phyloP scores from a whole-genome alignment of 2,329 filamentous ascomycete species.

The Cercospora sp. region DNA sequence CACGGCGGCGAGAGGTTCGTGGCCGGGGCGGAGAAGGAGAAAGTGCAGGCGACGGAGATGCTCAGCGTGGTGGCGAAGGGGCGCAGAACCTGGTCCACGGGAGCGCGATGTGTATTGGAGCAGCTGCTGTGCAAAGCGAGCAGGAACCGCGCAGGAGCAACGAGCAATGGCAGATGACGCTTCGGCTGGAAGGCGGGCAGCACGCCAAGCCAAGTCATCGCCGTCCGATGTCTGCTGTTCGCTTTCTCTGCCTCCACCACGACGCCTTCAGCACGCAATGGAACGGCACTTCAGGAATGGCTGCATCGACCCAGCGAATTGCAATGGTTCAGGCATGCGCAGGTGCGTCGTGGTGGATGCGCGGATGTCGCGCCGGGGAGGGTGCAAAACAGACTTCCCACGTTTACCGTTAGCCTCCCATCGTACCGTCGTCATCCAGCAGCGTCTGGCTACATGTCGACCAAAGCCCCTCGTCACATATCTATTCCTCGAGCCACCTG shows the following conservation, averaged over 20 bases:
- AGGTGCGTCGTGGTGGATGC: background rate
- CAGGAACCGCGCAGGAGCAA: background rate
- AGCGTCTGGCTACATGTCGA: background rate
- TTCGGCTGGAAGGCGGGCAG: background rate
- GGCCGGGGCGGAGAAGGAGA: background rate
- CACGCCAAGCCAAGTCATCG: background rate
- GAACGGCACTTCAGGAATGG: background rate
- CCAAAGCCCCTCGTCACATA: background rate
- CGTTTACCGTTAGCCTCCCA: background rate
- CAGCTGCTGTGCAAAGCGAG: background rate
- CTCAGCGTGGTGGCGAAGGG: background rate
- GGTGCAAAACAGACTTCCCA: background rate
- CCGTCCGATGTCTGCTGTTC: background rate
- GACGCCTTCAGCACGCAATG: conserved; percentile 1
- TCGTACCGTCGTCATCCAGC: background rate
- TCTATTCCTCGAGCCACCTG: background rate
- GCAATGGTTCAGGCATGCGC: background rate
- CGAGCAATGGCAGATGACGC: background rate
- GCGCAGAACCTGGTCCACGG: background rate
- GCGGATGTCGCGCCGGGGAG: background rate
- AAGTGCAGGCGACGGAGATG: background rate
- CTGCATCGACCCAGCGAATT: background rate
- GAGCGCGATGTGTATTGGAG: background rate
- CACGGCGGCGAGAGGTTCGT: background rate
- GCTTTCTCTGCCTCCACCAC: background rate